These are phyloP conservation scores for Leptomonas seymouri DNA, from an alignment of 208 protist species.

Conservation along the genomic window DNA sequence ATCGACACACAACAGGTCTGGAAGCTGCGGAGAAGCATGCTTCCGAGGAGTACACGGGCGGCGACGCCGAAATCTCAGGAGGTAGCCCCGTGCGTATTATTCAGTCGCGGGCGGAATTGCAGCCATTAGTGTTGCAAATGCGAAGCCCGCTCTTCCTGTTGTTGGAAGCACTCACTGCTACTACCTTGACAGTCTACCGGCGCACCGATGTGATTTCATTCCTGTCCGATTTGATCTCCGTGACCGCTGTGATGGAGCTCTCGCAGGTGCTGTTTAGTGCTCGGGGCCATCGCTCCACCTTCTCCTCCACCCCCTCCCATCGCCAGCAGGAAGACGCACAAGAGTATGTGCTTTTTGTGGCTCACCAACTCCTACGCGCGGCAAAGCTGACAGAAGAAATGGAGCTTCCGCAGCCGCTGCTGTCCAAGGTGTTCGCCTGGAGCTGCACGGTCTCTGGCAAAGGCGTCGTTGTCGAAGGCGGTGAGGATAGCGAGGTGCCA, in stretches of 20 bases:
- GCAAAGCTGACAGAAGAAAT: conserved; percentile 71
- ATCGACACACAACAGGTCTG: no score
- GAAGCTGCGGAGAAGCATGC: not conserved
- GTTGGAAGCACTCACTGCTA: conserved; percentile 44
- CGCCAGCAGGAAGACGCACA: conserved; percentile 3
- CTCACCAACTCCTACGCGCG: conserved; percentile 61
- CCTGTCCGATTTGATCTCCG: conserved; percentile 36
- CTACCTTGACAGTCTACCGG: conserved; percentile 43
- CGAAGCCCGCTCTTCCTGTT: conserved; percentile 32
- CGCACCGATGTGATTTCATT: conserved; percentile 41
- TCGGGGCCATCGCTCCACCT: not conserved
- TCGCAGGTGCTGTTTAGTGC: not conserved
- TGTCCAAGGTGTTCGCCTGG: conserved; percentile 46
- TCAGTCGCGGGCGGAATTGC: conserved; percentile 5
- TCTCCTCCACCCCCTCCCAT: no score
- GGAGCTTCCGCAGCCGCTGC: conserved; percentile 53
- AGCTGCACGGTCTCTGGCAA: conserved; percentile 28
- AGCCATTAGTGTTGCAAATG: conserved; percentile 13
- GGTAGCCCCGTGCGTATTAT: conserved; percentile 4
- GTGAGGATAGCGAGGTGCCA: conserved; percentile 45
- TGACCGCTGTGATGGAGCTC: conserved; percentile 33
- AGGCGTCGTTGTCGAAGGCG: conserved; percentile 60
- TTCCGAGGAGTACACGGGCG: not conserved
- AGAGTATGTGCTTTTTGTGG: conserved; percentile 35
- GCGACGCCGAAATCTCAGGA: not conserved